Evolutionary conservation across 2,329 filamentous ascomycete genomes (phyloP).

Genomic region (Penicillium verrucosum): DNA sequence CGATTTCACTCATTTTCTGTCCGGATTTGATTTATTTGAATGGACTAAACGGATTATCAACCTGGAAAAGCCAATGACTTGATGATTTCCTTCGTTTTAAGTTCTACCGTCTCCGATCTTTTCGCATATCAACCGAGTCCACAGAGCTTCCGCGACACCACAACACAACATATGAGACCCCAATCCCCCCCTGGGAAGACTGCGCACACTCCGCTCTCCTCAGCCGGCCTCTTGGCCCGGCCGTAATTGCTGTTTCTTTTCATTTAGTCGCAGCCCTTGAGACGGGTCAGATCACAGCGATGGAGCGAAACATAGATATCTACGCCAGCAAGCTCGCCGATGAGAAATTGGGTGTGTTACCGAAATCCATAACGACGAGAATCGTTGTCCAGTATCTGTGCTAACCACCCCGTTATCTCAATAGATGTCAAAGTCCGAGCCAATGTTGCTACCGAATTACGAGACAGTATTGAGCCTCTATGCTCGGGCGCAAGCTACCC

Average conservation of each 20-base stretch:
- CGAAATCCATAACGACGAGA: neutral
- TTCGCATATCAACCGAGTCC: conserved; percentile 25
- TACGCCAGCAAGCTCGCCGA: conserved; percentile 50
- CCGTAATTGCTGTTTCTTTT: conserved; percentile 26
- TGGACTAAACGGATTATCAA: conserved; percentile 10
- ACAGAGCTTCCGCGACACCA: conserved; percentile 22
- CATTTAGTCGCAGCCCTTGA: conserved; percentile 22
- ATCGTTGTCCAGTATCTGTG: neutral
- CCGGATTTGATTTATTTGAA: conserved; percentile 12
- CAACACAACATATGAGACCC: conserved; percentile 32
- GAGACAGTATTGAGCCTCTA: conserved; percentile 80
- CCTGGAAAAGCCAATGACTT: conserved; percentile 31
- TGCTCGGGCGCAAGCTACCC: conserved; percentile 78
- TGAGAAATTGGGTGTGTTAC: conserved; percentile 45
- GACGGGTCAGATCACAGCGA: conserved; percentile 28
- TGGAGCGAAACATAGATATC: conserved; percentile 49
- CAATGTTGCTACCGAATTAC: conserved; percentile 77
- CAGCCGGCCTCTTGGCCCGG: conserved; percentile 42
- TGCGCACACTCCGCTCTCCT: conserved; percentile 28
- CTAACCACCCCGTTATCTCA: conserved; percentile 2
- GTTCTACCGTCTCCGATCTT: conserved; percentile 23
- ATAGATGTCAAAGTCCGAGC: conserved; percentile 77
- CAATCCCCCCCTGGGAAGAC: conserved; percentile 16
- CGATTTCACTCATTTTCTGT: conserved; percentile 15
- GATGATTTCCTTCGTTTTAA: conserved; percentile 25